These are phyloP conservation scores for Cryptococcus neoformans DNA, from an alignment of 1,284 basidiomycete genomes.

Conservation along the genomic window DNA sequence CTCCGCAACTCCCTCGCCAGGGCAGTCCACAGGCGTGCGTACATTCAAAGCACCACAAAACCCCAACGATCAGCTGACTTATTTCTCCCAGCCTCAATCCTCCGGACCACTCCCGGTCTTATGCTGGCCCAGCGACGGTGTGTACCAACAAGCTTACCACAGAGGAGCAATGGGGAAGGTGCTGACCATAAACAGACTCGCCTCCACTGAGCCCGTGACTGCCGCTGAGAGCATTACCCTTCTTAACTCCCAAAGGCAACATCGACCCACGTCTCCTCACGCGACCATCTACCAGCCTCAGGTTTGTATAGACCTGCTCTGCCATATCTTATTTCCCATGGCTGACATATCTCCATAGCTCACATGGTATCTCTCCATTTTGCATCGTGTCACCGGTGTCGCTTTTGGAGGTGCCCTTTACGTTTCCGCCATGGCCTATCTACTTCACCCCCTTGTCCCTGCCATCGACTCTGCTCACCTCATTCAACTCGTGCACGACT, in stretches of 20 bases:
- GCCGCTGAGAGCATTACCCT: slow-evolving; percentile 48
- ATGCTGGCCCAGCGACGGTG: slow-evolving; percentile 24
- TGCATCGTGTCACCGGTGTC: slow-evolving; percentile 78
- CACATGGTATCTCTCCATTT: slow-evolving; percentile 83
- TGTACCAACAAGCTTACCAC: background rate
- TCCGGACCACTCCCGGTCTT: slow-evolving; percentile 20
- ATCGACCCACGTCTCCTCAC: slow-evolving; percentile 85
- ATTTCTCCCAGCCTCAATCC: slow-evolving; percentile 16
- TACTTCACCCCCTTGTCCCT: slow-evolving; percentile 68
- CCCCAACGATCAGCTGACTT: slow-evolving; percentile 1
- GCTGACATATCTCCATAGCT: slow-evolving; percentile 26
- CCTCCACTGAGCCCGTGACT: slow-evolving; percentile 35
- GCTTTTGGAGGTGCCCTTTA: slow-evolving; percentile 82
- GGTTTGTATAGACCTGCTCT: slow-evolving; percentile 43
- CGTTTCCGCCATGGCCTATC: slow-evolving; percentile 81
- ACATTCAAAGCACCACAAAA: background rate
- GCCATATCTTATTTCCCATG: too few species aligned
- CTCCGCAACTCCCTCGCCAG: slow-evolving; percentile 10
- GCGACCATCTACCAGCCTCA: slow-evolving; percentile 97
- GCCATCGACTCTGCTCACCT: slow-evolving; percentile 68
- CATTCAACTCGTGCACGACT: slow-evolving; percentile 61
- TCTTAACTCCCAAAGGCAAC: slow-evolving; percentile 80
- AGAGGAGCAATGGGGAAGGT: background rate
- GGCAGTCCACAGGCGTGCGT: slow-evolving; percentile 10
- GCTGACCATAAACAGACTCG: slow-evolving; percentile 8